Evolutionary conservation across 116 monocot species (phyloP).

Genomic region (Thalassia testudinum): DNA sequence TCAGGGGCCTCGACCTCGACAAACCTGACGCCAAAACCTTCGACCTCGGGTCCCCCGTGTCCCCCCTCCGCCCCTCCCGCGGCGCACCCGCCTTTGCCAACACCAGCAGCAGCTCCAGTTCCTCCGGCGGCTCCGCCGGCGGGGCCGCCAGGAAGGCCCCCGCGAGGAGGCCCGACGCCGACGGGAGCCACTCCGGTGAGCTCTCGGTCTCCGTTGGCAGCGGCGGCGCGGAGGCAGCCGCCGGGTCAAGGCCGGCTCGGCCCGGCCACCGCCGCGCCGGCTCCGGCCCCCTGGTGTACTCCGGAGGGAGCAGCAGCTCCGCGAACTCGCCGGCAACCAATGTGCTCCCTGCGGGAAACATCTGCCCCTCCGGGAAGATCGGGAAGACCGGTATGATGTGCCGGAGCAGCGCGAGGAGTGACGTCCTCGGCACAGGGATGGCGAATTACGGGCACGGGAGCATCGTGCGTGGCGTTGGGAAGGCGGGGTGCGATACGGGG

Average conservation of each 20-base stretch:
- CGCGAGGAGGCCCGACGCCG: conserved; percentile 1
- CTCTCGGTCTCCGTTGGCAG: conserved; percentile 12
- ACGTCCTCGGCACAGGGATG: conserved; percentile 39
- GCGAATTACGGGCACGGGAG: conserved; percentile 66
- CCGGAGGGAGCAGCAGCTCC: conserved; percentile 1
- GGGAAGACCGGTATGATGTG: conserved; percentile 10
- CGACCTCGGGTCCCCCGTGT: conserved; percentile 41
- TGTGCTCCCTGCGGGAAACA: conserved; percentile 41
- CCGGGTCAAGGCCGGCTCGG: background rate
- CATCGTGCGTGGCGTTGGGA: conserved; percentile 22
- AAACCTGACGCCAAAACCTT: conserved; percentile 45
- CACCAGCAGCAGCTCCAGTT: conserved; percentile 44
- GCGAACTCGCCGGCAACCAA: conserved; percentile 3
- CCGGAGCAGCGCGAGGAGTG: conserved; percentile 10
- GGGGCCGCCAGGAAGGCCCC: background rate
- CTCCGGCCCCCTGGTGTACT: conserved; percentile 20
- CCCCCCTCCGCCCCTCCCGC: conserved; percentile 17
- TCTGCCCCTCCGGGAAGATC: conserved; percentile 51
- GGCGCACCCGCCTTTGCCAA: conserved; percentile 12
- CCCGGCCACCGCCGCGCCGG: conserved; percentile 29
- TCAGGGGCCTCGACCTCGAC: conserved; percentile 6
- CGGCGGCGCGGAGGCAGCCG: background rate
- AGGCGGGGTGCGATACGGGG: background rate
- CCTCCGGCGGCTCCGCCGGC: conserved; percentile 18
- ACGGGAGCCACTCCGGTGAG: conserved; percentile 27